phyloP scores from a whole-genome alignment of 169 alveolate genomes.

The Eimeria necatrix region DNA sequence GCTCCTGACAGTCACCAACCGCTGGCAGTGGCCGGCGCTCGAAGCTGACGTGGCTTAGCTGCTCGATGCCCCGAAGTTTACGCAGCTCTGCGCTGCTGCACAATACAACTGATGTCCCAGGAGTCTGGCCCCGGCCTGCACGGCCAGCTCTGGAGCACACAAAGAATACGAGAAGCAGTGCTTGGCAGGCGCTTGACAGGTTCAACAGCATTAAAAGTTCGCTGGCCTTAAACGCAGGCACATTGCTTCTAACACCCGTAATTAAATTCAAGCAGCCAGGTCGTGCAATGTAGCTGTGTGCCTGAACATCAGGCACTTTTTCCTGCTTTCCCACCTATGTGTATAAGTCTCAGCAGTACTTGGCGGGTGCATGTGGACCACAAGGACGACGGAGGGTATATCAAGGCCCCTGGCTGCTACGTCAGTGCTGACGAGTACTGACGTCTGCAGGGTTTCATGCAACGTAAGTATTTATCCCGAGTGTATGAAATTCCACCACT shows the following conservation, averaged over 20 bases:
- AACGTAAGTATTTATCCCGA: background rate
- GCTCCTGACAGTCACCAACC: constrained; percentile 66
- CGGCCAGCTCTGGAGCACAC: constrained; percentile 71
- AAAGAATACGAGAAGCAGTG: background rate
- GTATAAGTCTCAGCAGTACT: constrained; percentile 46
- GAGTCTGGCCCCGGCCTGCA: constrained; percentile 60
- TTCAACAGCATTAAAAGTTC: background rate
- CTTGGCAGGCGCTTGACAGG: background rate
- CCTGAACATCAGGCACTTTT: no score
- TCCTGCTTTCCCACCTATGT: constrained; percentile 52
- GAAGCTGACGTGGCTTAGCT: constrained; percentile 5
- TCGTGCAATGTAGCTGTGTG: background rate
- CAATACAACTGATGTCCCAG: constrained; percentile 60
- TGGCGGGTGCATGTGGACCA: constrained; percentile 91
- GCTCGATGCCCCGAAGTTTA: constrained; percentile 57
- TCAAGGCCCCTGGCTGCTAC: constrained; percentile 99
- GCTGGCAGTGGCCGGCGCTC: constrained; percentile 71
- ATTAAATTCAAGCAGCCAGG: no score
- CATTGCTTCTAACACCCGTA: no score
- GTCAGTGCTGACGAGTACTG: constrained; percentile 97
- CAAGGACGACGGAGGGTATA: constrained; percentile 91
- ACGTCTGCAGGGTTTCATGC: constrained; percentile 49
- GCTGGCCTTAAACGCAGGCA: background rate
- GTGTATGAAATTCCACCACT: background rate
- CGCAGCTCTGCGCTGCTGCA: constrained; percentile 57